Evolutionary conservation across 2,329 filamentous ascomycete species (phyloP).

Genomic region (Trichophyton verrucosum): DNA sequence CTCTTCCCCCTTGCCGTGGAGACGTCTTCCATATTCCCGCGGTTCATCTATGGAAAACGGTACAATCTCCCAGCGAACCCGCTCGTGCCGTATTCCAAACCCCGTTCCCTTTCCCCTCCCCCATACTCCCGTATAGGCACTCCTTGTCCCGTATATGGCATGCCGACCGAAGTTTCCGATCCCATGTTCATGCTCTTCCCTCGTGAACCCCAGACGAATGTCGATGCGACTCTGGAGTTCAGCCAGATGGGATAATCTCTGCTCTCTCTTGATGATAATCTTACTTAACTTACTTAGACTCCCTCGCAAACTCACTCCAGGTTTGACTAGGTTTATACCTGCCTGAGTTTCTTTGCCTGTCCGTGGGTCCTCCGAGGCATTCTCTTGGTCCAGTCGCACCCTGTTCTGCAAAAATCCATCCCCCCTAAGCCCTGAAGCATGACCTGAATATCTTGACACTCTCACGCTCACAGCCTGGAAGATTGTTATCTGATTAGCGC

Average conservation of each 20-base stretch:
- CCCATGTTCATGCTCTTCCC: neutral
- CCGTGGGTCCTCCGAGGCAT: neutral
- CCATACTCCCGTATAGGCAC: too few species aligned
- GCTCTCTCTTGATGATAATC: too few species aligned
- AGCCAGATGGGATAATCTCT: too few species aligned
- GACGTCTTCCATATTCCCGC: neutral
- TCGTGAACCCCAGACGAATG: neutral
- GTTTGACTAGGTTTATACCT: neutral
- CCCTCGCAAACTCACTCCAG: neutral
- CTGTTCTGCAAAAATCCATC: too few species aligned
- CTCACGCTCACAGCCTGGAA: neutral
- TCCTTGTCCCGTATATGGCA: neutral
- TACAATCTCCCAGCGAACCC: neutral
- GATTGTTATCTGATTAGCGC: neutral
- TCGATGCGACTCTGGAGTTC: too few species aligned
- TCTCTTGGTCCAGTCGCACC: neutral
- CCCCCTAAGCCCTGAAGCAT: too few species aligned
- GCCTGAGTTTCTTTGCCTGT: neutral
- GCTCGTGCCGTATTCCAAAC: neutral
- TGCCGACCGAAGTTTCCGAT: slow-evolving; percentile 2
- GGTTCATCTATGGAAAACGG: neutral
- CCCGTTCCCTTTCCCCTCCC: neutral
- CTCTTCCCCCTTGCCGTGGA: neutral
- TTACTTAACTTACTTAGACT: neutral
- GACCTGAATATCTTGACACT: too few species aligned